Conservation (phyloP, 2,329 filamentous ascomycete species). For the Plectosphaerella plurivora region DNA sequence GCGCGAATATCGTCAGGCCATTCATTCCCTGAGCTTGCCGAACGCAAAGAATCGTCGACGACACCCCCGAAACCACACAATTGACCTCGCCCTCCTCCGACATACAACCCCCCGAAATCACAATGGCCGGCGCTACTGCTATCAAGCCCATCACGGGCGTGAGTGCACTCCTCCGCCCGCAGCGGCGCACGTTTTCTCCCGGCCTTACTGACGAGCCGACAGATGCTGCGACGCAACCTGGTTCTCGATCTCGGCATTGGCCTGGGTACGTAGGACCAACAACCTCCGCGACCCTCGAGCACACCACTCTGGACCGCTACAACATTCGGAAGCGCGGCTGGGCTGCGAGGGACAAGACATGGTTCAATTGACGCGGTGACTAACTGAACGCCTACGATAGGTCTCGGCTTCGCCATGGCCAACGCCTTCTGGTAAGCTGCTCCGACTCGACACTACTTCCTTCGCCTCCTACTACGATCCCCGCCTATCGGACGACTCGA, state of each 20-base stretch:
- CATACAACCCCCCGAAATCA: slow-evolving; percentile 17
- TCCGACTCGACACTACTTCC: neutral
- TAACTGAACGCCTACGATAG: slow-evolving; percentile 23
- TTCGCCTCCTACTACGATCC: no score
- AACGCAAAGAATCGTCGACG: slow-evolving; percentile 4
- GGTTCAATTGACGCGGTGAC: neutral
- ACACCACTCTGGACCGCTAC: no score
- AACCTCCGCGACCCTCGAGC: neutral
- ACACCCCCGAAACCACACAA: neutral
- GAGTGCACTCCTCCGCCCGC: slow-evolving; percentile 28
- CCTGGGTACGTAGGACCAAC: slow-evolving; percentile 41
- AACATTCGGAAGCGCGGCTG: neutral
- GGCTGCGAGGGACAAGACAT: neutral
- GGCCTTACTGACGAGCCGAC: slow-evolving; percentile 7
- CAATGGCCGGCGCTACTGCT: slow-evolving; percentile 36
- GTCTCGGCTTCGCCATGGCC: slow-evolving; percentile 49
- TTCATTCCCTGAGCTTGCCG: neutral
- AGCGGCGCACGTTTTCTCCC: neutral
- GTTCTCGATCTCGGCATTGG: slow-evolving; percentile 51
- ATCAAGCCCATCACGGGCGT: slow-evolving; percentile 56
- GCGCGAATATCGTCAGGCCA: slow-evolving; percentile 5
- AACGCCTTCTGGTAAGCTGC: slow-evolving; percentile 52
- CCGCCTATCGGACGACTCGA: no score
- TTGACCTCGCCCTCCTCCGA: slow-evolving; percentile 2
- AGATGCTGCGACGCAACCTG: slow-evolving; percentile 59